These are phyloP conservation scores for Stereocaulon alpinum DNA, from an alignment of 495 filamentous ascomycete species.

Conservation along the genomic window DNA sequence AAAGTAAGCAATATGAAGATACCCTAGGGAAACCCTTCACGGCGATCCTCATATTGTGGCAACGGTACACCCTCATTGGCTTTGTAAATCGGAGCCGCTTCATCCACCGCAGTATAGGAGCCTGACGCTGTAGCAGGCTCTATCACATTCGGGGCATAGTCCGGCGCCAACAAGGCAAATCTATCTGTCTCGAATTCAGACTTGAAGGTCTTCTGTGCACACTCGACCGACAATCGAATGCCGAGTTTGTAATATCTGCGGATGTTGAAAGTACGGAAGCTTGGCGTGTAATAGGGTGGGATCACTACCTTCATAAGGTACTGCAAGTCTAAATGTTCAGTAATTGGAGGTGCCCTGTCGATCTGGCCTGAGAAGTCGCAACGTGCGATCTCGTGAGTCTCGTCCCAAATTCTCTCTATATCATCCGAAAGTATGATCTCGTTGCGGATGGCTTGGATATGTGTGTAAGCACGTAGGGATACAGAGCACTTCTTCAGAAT, in stretches of 20 bases:
- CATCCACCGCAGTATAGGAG: background rate
- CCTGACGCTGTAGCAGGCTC: background rate
- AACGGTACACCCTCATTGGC: background rate
- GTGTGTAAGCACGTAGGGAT: background rate
- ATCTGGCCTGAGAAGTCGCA: conserved; percentile 5
- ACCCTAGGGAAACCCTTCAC: no score
- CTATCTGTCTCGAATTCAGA: background rate
- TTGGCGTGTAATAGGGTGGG: background rate
- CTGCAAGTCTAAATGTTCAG: conserved; percentile 7
- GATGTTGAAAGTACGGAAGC: conserved; percentile 10
- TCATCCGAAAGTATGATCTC: conserved; percentile 3
- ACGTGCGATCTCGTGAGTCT: background rate
- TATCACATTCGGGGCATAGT: background rate
- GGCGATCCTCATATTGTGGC: background rate
- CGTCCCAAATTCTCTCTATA: background rate
- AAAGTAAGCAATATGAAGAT: no score
- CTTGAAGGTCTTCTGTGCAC: conserved; percentile 8
- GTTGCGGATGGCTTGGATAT: conserved; percentile 11
- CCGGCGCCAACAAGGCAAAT: conserved; percentile 2
- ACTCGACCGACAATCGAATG: conserved; percentile 9
- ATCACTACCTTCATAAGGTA: background rate
- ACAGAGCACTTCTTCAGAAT: background rate
- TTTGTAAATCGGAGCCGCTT: conserved; percentile 6
- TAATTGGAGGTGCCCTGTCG: conserved; percentile 2
- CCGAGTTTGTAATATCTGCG: conserved; percentile 2